phyloP scores from a whole-genome alignment of 2,329 filamentous ascomycete species.

The Botrytis fabae region DNA sequence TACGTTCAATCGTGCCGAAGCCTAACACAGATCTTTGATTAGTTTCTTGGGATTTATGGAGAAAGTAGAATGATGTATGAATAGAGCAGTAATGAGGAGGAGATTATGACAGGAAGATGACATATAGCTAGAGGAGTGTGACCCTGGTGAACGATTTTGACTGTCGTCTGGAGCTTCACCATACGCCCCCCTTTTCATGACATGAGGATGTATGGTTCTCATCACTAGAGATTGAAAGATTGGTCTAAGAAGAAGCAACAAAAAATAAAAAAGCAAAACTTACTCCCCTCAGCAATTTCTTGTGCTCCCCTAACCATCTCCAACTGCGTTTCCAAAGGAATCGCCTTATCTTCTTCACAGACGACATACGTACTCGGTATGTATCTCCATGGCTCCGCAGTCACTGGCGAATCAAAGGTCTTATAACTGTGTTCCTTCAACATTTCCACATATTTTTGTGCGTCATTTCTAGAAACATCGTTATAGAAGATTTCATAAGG shows the following conservation, averaged over 20 bases:
- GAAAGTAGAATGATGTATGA: background rate
- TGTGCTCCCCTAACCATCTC: conserved; percentile 39
- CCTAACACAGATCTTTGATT: background rate
- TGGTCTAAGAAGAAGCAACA: background rate
- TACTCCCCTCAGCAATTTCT: conserved; percentile 4
- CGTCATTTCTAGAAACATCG: conserved; percentile 38
- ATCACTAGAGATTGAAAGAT: too few species aligned
- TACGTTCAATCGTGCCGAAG: conserved; percentile 28
- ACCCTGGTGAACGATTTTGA: background rate
- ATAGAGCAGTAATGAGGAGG: background rate
- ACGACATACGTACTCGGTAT: conserved; percentile 46
- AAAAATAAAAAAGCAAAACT: background rate
- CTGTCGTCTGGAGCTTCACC: background rate
- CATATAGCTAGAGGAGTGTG: background rate
- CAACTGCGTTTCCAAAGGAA: conserved; percentile 42
- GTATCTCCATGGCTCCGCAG: conserved; percentile 43
- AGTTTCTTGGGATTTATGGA: background rate
- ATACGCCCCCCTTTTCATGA: background rate
- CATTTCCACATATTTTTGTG: conserved; percentile 28
- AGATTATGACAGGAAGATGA: background rate
- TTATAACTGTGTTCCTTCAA: conserved; percentile 39
- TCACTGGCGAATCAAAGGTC: conserved; percentile 34
- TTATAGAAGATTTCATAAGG: conserved; percentile 42
- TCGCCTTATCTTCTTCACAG: conserved; percentile 45
- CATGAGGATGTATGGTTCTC: background rate